A percentile compares a stretch with the other conserved stretches of the same genome.
Conservation (phyloP, 2,329 filamentous ascomycete genomes). For the Cladosporium velox region DNA sequence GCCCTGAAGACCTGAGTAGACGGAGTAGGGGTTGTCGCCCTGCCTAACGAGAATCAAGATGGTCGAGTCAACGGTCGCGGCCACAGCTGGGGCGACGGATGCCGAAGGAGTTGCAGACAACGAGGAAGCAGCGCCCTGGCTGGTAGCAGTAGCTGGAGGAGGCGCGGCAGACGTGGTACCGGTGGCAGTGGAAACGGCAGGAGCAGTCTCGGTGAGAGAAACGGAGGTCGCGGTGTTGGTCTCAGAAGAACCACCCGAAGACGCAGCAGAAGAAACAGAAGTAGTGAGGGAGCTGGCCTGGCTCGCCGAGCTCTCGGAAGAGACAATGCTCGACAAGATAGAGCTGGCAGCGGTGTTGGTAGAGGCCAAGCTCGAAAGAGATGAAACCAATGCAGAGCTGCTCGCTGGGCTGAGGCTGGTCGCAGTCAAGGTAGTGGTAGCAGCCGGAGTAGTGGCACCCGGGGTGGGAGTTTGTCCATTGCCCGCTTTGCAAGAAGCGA, state of each 20-base stretch:
- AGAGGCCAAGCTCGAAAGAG: background rate
- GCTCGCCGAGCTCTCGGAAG: background rate
- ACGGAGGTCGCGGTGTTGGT: background rate
- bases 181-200: conserved; percentile 12
- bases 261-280: background rate
- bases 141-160: conserved; percentile 14
- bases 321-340: background rate
- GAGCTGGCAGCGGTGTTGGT: background rate
- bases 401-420: conserved; percentile 9
- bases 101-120: background rate
- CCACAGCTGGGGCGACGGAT: conserved; percentile 12
- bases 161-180: conserved; percentile 17
- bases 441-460: conserved; percentile 9
- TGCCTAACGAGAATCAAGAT: conserved; percentile 37
- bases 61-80: conserved; percentile 9
- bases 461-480: conserved; percentile 5
- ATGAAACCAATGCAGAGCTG: conserved; percentile 5
- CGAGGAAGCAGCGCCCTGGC: conserved; percentile 9
- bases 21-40: conserved; percentile 49
- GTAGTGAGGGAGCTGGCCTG: background rate
- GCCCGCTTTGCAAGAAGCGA: conserved; percentile 11
- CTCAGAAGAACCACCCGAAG: background rate
- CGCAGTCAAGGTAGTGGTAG: conserved; percentile 9
- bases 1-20: conserved; percentile 57
- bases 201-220: conserved; percentile 14